Evolutionary conservation across 192 early-diverging fungal species (phyloP).

Genomic region (Umbelopsis isabellina): DNA sequence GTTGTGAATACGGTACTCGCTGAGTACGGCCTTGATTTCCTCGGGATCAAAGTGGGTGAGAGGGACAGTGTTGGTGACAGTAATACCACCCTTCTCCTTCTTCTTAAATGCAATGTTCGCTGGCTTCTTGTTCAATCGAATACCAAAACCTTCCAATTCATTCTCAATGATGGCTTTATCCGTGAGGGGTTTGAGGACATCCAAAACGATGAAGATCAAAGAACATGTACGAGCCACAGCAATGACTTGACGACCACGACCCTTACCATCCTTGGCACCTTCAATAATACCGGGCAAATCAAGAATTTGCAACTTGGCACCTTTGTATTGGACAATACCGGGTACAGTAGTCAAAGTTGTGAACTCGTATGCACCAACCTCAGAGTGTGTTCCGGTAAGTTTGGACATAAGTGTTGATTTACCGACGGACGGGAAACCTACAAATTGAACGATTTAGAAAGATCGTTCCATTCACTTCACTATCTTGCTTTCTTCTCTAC

Average conservation of each 20-base stretch:
- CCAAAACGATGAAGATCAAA: conserved; percentile 94
- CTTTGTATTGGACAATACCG: conserved; percentile 95
- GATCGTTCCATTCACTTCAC: background rate
- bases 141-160: conserved; percentile 97
- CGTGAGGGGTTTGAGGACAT: conserved; percentile 95
- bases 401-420: conserved; percentile 98
- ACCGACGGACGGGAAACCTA: conserved; percentile 96
- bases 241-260: conserved; percentile 82
- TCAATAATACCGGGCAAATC: conserved; percentile 98
- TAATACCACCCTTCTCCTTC: conserved; percentile 98
- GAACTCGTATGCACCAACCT: conserved; percentile 97
- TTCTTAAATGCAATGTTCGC: conserved; percentile 95
- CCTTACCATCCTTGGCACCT: conserved; percentile 99
- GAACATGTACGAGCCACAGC: conserved; percentile 95
- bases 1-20: conserved; percentile 96
- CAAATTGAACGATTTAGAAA: background rate
- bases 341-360: conserved; percentile 99
- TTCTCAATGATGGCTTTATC: conserved; percentile 95
- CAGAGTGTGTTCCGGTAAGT: conserved; percentile 94
- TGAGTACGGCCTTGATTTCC: conserved; percentile 89
- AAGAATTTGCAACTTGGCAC: conserved; percentile 98
- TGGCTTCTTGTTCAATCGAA: conserved; percentile 95
- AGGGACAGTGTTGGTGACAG: conserved; percentile 90
- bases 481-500: background rate
- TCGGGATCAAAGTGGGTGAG: conserved; percentile 89